Conservation (phyloP, 2,329 filamentous ascomycete species). For the Bisporella sp. region DNA sequence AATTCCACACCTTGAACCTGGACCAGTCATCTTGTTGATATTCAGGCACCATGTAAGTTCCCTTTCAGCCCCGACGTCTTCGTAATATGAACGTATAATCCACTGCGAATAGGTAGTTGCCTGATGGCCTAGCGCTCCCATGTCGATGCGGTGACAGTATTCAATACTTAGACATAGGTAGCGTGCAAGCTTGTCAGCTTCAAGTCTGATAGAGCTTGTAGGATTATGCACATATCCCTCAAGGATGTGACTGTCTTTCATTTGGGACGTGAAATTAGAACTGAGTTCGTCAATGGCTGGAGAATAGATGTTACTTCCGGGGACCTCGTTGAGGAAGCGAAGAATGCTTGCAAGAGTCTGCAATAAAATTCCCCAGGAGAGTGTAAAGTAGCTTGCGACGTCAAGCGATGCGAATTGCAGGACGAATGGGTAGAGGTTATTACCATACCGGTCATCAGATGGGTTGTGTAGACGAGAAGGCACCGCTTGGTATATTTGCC, state of each 20-base stretch:
- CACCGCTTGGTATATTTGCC: background rate
- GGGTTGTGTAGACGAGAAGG: conserved; percentile 2
- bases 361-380: conserved; percentile 4
- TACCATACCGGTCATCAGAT: conserved; percentile 3
- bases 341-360: conserved; percentile 3
- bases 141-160: conserved; percentile 4
- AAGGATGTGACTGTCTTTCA: background rate
- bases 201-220: conserved; percentile 1
- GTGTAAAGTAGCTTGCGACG: background rate
- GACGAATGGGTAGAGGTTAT: conserved; percentile 5
- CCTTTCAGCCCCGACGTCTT: background rate
- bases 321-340: background rate
- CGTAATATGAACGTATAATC: background rate
- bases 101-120: background rate
- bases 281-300: background rate
- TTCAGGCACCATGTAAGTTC: background rate
- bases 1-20: background rate
- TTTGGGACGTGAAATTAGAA: background rate
- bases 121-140: background rate
- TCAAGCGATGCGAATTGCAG: conserved; percentile 4
- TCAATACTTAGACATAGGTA: conserved; percentile 4
- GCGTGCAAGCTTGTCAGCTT: conserved; percentile 5
- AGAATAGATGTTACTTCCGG: background rate
- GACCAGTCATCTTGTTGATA: background rate
- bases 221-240: background rate